Evolutionary conservation across 2,329 filamentous ascomycete species (phyloP).

Genomic region (Scedosporium minutisporum): DNA sequence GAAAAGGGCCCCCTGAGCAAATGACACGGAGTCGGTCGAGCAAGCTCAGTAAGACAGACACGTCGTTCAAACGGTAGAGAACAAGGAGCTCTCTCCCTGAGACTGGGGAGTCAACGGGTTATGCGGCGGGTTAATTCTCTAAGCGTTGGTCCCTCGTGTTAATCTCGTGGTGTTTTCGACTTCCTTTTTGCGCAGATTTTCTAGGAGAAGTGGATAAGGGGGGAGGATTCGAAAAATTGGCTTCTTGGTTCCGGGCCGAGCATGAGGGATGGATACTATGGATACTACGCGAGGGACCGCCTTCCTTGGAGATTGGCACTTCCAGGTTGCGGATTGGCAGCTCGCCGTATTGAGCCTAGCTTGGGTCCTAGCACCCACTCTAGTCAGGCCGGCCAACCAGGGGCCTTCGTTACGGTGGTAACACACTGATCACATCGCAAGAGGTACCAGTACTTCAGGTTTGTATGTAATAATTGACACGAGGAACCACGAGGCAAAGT

Average conservation of each 20-base stretch:
- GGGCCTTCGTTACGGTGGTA: not conserved
- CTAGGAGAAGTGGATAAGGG: not conserved
- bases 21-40: conserved; percentile 1
- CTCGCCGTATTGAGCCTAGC: not conserved
- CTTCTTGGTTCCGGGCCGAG: not conserved
- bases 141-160: not conserved
- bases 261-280: not conserved
- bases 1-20: not conserved
- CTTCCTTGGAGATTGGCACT: not conserved
- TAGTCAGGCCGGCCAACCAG: not conserved
- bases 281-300: too few species aligned
- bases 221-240: not conserved
- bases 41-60: not conserved
- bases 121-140: not conserved
- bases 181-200: not conserved
- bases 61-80: not conserved
- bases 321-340: not conserved
- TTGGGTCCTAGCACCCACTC: not conserved
- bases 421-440: not conserved
- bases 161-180: not conserved
- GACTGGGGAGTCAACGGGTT: not conserved
- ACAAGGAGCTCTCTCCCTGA: not conserved
- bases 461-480: not conserved
- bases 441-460: not conserved
- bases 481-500: too few species aligned